phyloP scores from a whole-genome alignment of 768 basidiomycete genomes.

The Nidularia pulvinata region DNA sequence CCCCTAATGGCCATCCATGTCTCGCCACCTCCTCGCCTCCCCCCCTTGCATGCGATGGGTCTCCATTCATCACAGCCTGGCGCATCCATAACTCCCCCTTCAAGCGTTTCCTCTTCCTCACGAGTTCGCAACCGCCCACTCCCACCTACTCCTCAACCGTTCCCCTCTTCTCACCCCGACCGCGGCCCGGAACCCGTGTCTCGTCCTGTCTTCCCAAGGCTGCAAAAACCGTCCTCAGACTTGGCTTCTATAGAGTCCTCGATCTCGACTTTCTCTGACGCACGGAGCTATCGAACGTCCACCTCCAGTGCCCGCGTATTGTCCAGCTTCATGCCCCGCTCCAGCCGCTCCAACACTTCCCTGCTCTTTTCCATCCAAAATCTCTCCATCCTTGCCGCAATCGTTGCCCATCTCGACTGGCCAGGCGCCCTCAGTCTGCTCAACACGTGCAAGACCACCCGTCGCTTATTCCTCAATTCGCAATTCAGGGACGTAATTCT shows the following conservation, averaged over 20 bases:
- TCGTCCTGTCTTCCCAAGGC: not conserved
- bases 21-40: not conserved
- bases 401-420: conserved; percentile 36
- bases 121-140: too few species aligned
- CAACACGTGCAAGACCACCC: conserved; percentile 27
- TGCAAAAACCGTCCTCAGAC: too few species aligned
- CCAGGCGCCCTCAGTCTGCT: conserved; percentile 33
- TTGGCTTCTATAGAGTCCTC: not conserved
- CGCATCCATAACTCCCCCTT: not conserved
- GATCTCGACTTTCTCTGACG: conserved; percentile 3
- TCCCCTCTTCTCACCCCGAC: not conserved
- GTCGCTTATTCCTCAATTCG: conserved; percentile 22
- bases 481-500: conserved; percentile 36
- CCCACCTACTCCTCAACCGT: too few species aligned
- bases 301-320: conserved; percentile 5
- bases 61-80: not conserved
- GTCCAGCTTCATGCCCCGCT: conserved; percentile 12
- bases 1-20: not conserved
- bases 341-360: conserved; percentile 4
- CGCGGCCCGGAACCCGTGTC: not conserved
- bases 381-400: conserved; percentile 16
- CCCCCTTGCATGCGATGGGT: not conserved
- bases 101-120: too few species aligned
- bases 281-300: conserved; percentile 7
- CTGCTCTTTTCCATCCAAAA: conserved; percentile 9